These are phyloP conservation scores for Diaporthe sp. DNA, from an alignment of 2,329 filamentous ascomycete genomes.

Conservation along the genomic window DNA sequence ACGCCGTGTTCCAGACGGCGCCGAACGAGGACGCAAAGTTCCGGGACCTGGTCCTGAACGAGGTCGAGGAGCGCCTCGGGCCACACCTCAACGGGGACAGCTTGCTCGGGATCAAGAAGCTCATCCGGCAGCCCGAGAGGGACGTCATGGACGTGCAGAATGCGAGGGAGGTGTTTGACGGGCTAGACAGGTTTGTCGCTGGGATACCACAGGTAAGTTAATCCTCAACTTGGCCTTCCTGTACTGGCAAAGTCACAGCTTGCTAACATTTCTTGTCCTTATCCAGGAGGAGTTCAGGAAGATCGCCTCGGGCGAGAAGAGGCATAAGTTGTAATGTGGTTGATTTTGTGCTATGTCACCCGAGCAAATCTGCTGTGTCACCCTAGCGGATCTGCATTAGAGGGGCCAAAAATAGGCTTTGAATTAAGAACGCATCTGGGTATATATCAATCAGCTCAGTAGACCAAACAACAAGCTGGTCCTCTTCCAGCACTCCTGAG, in stretches of 20 bases:
- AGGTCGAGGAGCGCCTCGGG: conserved; percentile 86
- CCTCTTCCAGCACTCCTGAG: conserved; percentile 85
- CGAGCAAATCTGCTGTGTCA: not conserved
- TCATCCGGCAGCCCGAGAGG: conserved; percentile 82
- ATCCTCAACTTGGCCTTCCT: not conserved
- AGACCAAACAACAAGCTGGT: conserved; percentile 87
- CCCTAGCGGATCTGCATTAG: conserved; percentile 19
- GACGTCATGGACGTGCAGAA: conserved; percentile 83
- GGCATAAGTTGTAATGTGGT: conserved; percentile 82
- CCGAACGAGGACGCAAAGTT: conserved; percentile 79
- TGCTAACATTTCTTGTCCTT: not conserved
- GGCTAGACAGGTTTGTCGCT: conserved; percentile 82
- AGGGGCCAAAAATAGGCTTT: not conserved
- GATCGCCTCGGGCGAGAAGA: conserved; percentile 89
- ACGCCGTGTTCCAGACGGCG: conserved; percentile 77
- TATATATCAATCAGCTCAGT: conserved; percentile 61
- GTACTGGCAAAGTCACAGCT: not conserved
- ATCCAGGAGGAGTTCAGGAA: conserved; percentile 80
- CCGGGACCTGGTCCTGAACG: conserved; percentile 76
- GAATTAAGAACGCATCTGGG: conserved; percentile 31
- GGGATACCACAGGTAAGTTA: conserved; percentile 79
- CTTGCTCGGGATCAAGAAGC: conserved; percentile 85
- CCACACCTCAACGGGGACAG: conserved; percentile 84
- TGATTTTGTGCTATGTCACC: not conserved
- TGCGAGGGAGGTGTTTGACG: conserved; percentile 87